phyloP scores from a whole-genome alignment of 768 basidiomycete species.

The Lentinula sp. region DNA sequence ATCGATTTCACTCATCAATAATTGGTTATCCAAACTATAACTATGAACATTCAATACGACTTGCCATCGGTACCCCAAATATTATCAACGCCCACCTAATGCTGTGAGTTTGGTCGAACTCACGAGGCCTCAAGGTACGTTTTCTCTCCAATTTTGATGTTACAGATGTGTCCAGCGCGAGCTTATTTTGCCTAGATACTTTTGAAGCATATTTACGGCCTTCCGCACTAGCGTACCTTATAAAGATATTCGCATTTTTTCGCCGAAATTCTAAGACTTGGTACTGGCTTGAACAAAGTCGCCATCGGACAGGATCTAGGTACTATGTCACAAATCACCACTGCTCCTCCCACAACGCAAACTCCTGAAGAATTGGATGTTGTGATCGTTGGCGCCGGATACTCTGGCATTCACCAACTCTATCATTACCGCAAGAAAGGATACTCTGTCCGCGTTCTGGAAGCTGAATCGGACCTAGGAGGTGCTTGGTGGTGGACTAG shows the following conservation, averaged over 20 bases:
- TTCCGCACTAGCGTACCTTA: background rate
- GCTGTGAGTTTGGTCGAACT: background rate
- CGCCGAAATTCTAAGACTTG: background rate
- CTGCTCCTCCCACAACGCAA: background rate
- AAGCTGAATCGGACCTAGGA: constrained; percentile 15
- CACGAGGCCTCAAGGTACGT: background rate
- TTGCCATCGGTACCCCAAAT: too few species aligned
- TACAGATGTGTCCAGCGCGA: background rate
- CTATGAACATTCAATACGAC: too few species aligned
- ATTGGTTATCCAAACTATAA: background rate
- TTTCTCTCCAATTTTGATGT: too few species aligned
- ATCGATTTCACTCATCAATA: too few species aligned
- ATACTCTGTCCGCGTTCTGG: constrained; percentile 2
- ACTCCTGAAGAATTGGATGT: constrained; percentile 9
- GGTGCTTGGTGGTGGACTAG: constrained; percentile 14
- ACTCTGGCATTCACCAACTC: constrained; percentile 14
- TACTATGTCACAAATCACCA: background rate
- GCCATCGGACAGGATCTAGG: background rate
- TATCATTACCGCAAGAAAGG: constrained; percentile 3
- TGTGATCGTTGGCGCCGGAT: constrained; percentile 20
- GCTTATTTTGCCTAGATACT: background rate
- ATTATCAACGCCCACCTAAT: too few species aligned
- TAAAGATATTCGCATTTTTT: background rate
- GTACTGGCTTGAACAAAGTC: background rate
- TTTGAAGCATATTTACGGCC: background rate